phyloP scores from a whole-genome alignment of 441 rosid genomes.

The Raphanus hybrid region DNA sequence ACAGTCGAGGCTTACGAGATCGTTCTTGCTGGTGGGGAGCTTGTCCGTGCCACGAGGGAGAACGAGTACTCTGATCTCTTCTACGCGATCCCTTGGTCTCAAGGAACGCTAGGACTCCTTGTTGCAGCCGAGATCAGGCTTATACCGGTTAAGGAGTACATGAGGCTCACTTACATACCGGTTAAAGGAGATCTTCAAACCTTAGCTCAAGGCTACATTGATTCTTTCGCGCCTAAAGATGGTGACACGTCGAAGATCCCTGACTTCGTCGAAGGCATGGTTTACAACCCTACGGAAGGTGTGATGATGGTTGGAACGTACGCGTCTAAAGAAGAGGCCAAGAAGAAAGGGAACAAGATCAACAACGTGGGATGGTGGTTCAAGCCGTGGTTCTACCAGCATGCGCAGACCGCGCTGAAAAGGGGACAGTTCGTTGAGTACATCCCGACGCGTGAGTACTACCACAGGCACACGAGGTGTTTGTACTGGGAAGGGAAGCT shows the following conservation, averaged over 20 bases:
- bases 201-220: constrained; percentile 79
- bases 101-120: constrained; percentile 93
- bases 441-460: constrained; percentile 92
- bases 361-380: constrained; percentile 98
- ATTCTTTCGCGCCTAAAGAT: constrained; percentile 88
- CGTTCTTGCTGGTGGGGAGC: constrained; percentile 81
- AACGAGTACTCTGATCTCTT: constrained; percentile 90
- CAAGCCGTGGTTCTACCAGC: constrained; percentile 98
- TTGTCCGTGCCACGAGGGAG: constrained; percentile 93
- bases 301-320: constrained; percentile 97
- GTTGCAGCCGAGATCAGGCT: constrained; percentile 95
- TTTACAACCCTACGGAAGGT: constrained; percentile 70
- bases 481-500: constrained; percentile 99
- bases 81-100: constrained; percentile 98
- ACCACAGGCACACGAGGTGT: constrained; percentile 96
- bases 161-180: constrained; percentile 94
- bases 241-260: constrained; percentile 83
- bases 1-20: constrained; percentile 97
- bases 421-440: constrained; percentile 94
- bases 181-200: constrained; percentile 70
- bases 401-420: constrained; percentile 79
- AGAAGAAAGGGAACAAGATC: constrained; percentile 83
- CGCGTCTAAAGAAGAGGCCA: constrained; percentile 93
- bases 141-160: constrained; percentile 84
- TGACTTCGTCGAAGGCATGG: constrained; percentile 93